These are phyloP conservation scores for Endocladia muricata DNA, from an alignment of 31 red algal species.

Conservation along the genomic window DNA sequence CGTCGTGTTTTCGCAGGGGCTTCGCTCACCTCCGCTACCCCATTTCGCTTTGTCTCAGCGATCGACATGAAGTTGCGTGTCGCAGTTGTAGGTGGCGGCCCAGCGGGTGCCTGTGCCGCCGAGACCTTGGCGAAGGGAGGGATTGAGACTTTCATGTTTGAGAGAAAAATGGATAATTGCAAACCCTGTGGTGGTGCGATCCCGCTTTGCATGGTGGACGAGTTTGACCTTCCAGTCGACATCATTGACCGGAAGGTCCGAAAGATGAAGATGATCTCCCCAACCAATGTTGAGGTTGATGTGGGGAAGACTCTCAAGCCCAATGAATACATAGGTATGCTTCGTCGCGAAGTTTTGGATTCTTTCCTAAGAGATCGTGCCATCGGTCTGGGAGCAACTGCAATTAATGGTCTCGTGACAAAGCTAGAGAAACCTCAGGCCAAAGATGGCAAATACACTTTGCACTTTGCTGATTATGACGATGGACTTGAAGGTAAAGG, in stretches of 20 bases:
- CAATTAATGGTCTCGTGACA: conserved; percentile 93
- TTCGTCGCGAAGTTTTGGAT: conserved; percentile 92
- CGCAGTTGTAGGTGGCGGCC: conserved; percentile 97
- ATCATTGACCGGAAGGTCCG: conserved; percentile 99
- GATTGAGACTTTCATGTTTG: conserved; percentile 87
- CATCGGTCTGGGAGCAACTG: conserved; percentile 65
- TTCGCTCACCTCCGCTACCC: neutral
- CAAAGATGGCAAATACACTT: conserved; percentile 57
- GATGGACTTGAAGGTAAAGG: conserved; percentile 21
- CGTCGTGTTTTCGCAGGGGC: conserved; percentile 30
- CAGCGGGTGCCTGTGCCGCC: conserved; percentile 90
- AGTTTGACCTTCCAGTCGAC: conserved; percentile 86
- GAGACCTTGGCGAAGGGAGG: conserved; percentile 90
- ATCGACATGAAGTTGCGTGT: conserved; percentile 85
- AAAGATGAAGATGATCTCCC: conserved; percentile 99
- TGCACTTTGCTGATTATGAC: conserved; percentile 82
- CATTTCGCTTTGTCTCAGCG: neutral
- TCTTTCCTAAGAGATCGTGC: conserved; percentile 92
- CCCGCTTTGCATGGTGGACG: conserved; percentile 98
- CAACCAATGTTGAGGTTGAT: conserved; percentile 81
- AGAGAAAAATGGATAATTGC: conserved; percentile 98
- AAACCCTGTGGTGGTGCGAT: conserved; percentile 99
- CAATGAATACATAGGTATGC: conserved; percentile 99
- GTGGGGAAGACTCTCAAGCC: conserved; percentile 95
- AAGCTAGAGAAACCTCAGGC: conserved; percentile 66